Conservation (phyloP, 768 basidiomycete species). For the Leccinum subtestaceum region DNA sequence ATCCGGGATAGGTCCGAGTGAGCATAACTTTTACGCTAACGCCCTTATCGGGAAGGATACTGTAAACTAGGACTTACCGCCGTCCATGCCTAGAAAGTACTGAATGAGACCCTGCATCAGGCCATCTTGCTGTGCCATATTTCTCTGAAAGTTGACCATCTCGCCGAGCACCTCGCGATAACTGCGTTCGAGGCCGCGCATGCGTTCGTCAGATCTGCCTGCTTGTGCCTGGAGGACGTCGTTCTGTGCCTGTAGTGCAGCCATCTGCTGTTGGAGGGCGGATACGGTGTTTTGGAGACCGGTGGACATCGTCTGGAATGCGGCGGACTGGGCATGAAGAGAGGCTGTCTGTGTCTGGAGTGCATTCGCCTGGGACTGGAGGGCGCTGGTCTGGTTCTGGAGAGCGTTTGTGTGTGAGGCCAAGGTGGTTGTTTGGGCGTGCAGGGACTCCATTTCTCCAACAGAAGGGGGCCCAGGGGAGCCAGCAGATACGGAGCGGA, state of each 20-base stretch:
- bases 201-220: constrained; percentile 44
- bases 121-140: constrained; percentile 81
- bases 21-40: not conserved
- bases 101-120: constrained; percentile 79
- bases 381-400: constrained; percentile 28
- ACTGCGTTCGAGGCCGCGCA: constrained; percentile 57
- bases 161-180: constrained; percentile 69
- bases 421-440: constrained; percentile 28
- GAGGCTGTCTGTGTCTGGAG: constrained; percentile 31
- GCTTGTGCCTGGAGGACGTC: constrained; percentile 32
- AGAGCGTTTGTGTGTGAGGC: constrained; percentile 30
- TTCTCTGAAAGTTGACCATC: constrained; percentile 69
- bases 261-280: constrained; percentile 29
- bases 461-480: constrained; percentile 26
- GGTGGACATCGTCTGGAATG: constrained; percentile 32
- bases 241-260: constrained; percentile 27
- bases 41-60: not conserved
- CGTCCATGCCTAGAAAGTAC: constrained; percentile 74
- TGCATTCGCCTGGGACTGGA: constrained; percentile 29
- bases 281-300: constrained; percentile 27
- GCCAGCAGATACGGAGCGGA: constrained; percentile 23
- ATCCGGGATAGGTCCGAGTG: not conserved
- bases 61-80: constrained; percentile 36
- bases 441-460: constrained; percentile 27
- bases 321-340: constrained; percentile 35